Conservation (phyloP, 495 filamentous ascomycete genomes). For the Achaetomiella virescens region DNA sequence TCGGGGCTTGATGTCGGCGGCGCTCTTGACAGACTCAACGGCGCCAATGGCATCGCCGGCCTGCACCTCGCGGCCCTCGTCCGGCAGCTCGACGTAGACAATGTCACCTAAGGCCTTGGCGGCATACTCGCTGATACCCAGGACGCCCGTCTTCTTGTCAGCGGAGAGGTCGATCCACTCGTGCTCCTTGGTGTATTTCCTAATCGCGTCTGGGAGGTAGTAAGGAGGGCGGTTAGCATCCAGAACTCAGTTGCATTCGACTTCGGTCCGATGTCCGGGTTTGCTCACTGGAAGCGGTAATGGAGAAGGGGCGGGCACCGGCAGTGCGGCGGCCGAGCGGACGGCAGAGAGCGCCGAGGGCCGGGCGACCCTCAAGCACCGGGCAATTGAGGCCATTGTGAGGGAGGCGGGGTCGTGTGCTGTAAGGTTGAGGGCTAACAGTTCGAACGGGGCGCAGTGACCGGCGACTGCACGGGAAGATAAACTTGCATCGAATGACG, state of each 20-base stretch:
- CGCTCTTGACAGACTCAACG: slow-evolving; percentile 96
- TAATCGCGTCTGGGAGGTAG: slow-evolving; percentile 45
- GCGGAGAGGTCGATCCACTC: slow-evolving; percentile 90
- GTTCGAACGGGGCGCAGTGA: background rate
- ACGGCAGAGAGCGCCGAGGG: slow-evolving; percentile 36
- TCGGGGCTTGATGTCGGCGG: slow-evolving; percentile 91
- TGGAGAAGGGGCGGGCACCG: slow-evolving; percentile 37
- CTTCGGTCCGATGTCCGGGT: background rate
- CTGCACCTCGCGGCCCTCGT: slow-evolving; percentile 52
- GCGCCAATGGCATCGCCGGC: slow-evolving; percentile 81
- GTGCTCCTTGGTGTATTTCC: slow-evolving; percentile 95
- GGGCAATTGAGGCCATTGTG: slow-evolving; percentile 46
- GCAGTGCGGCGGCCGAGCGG: slow-evolving; percentile 27
- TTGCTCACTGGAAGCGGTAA: slow-evolving; percentile 38
- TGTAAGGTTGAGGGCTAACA: slow-evolving; percentile 4
- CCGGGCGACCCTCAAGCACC: slow-evolving; percentile 40
- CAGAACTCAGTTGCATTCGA: background rate
- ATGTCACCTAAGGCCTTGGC: slow-evolving; percentile 89
- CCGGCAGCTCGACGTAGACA: slow-evolving; percentile 90
- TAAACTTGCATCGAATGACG: slow-evolving; percentile 15
- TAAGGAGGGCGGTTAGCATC: slow-evolving; percentile 2
- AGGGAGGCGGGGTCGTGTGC: background rate
- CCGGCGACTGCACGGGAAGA: background rate
- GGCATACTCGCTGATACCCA: slow-evolving; percentile 89
- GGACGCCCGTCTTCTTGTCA: slow-evolving; percentile 60